Percentiles rank a stretch among this genome's conserved stretches.
These are phyloP conservation scores for Fusarium austroafricanum DNA, from an alignment of 2,329 filamentous ascomycete genomes.

Conservation along the genomic window DNA sequence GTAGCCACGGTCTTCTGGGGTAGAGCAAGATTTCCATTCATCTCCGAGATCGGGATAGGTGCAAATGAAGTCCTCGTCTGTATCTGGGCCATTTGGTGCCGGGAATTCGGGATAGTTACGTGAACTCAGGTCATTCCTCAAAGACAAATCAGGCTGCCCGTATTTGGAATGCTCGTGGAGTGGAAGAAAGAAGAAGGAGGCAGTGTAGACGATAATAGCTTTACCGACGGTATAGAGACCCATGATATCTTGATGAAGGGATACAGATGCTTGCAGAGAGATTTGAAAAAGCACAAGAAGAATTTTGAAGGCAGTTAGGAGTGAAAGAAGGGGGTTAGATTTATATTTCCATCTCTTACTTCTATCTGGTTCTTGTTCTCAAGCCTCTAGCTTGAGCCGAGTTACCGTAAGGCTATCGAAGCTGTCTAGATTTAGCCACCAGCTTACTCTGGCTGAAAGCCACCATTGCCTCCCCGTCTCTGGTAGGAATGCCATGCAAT, in stretches of 20 bases:
- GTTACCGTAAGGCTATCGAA: neutral
- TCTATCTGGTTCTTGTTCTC: neutral
- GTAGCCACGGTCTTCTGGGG: neutral
- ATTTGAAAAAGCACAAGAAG: neutral
- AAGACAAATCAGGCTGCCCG: neutral
- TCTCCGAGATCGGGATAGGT: conserved; percentile 6
- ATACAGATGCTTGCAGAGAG: neutral
- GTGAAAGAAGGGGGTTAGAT: neutral
- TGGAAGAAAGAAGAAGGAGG: neutral
- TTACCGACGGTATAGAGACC: neutral
- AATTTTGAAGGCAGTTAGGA: neutral
- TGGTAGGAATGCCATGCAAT: neutral
- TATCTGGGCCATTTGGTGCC: conserved; percentile 11
- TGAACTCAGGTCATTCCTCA: neutral
- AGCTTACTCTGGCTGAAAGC: neutral
- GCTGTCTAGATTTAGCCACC: neutral
- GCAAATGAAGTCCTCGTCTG: neutral
- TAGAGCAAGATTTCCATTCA: conserved; percentile 8
- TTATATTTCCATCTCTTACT: neutral
- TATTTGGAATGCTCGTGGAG: neutral
- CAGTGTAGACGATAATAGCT: neutral
- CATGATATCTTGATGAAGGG: neutral
- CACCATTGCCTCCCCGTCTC: neutral
- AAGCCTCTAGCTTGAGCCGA: neutral
- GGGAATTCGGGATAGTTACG: neutral